Evolutionary conservation across 805 yeast genomes (phyloP), one percentile per base, ranked within the genome.

Genomic region (Saccharomycopsis babjevae): DNA sequence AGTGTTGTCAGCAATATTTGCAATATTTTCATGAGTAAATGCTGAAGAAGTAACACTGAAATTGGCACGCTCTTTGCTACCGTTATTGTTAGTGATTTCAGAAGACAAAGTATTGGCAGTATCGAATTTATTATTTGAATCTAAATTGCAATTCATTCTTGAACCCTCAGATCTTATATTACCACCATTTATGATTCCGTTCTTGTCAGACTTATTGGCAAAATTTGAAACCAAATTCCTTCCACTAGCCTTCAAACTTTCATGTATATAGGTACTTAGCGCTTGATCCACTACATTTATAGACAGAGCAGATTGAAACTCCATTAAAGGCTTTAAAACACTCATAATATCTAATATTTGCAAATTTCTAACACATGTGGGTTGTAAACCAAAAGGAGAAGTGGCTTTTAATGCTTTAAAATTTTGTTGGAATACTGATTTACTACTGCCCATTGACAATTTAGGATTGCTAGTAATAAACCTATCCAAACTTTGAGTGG

Each of bases 341-440:
- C 59, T 36, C 65, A 62, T 62, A 8, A 62, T 56, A 28, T 60
- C 61, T 57, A 62, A 50, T n/a, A 60, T 57, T 32, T 60, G 57
- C 5, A 57, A 54, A 20, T 50, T 40, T 30, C 59, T 46, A 50
- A 56, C 56, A n/a, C 56, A 34, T 28, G 57, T 34, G 6, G 43
- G 40, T 16, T 58, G 61, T 8, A 61, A 39, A 20, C 63, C 63
- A 46, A 54, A 58, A 10, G 63, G 61, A 18, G 42, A 34, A 38
- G 40, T 58, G 4, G 57, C 57, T 36, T 38, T 57, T n/a, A 60
- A 57, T 1, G 62, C 57, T 18, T 39, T 46, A 20, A 60, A 60
- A 36, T 54, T 52, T 10, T 56, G 55, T 13, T 36, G 42, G n/a
- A 56, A 25, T 11, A 46, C n/a, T 25, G 6, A 10, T 28, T 36